These are phyloP conservation scores for Xanthoconium stramineum DNA, from an alignment of 768 basidiomycete genomes.

Conservation along the genomic window DNA sequence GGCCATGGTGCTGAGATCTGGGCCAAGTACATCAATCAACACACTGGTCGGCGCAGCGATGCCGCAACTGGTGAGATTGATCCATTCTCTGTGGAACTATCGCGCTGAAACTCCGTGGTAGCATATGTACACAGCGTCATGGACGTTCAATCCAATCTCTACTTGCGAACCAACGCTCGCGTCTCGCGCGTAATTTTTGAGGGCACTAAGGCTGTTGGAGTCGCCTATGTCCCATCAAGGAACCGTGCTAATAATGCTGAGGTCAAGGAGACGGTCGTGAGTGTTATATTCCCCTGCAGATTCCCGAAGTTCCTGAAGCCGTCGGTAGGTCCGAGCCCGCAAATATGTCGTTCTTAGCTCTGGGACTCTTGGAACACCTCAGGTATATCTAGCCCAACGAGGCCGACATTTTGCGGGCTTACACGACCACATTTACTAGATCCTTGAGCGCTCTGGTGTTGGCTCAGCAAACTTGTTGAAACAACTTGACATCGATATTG, in stretches of 20 bases:
- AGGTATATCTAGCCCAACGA: slow-evolving; percentile 19
- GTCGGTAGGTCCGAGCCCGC: slow-evolving; percentile 46
- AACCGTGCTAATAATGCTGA: slow-evolving; percentile 53
- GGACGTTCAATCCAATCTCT: slow-evolving; percentile 66
- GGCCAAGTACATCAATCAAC: slow-evolving; percentile 76
- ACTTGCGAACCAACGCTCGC: slow-evolving; percentile 62
- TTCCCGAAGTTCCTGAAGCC: not conserved
- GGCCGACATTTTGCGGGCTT: not conserved
- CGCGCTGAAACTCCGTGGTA: slow-evolving; percentile 14
- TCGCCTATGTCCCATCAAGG: slow-evolving; percentile 63
- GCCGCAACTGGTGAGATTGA: slow-evolving; percentile 55
- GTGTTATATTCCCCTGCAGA: not conserved
- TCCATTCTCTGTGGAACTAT: not conserved
- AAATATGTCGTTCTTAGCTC: slow-evolving; percentile 65
- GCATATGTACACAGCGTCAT: slow-evolving; percentile 71
- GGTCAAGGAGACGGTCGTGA: slow-evolving; percentile 55
- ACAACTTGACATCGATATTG: slow-evolving; percentile 36
- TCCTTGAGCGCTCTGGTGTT: slow-evolving; percentile 71
- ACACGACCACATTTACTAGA: slow-evolving; percentile 31
- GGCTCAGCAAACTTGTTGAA: slow-evolving; percentile 53
- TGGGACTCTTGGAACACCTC: slow-evolving; percentile 68
- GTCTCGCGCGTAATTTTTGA: slow-evolving; percentile 71
- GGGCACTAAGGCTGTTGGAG: slow-evolving; percentile 67
- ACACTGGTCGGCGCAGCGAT: slow-evolving; percentile 69
- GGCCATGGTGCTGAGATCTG: slow-evolving; percentile 66